These are phyloP conservation scores for Podospora pseudopauciseta DNA, from an alignment of 495 filamentous ascomycete species.

Conservation along the genomic window DNA sequence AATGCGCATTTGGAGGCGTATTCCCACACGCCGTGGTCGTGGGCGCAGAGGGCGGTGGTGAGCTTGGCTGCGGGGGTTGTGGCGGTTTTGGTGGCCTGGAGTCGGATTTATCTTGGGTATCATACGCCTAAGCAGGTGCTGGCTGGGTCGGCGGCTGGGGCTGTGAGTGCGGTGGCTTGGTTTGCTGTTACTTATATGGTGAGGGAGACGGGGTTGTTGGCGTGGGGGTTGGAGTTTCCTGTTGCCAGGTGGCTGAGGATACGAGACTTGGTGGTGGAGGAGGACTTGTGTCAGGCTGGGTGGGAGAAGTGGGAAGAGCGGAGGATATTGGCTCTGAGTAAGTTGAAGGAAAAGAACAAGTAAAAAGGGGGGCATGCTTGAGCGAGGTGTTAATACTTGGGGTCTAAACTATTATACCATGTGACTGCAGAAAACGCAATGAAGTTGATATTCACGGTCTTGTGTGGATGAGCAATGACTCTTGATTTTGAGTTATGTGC, in stretches of 20 bases:
- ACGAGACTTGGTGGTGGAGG: slow-evolving; percentile 81
- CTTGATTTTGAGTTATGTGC: neutral
- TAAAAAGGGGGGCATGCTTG: neutral
- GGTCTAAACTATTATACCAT: too few species aligned
- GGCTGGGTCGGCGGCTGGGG: slow-evolving; percentile 70
- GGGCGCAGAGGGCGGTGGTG: slow-evolving; percentile 55
- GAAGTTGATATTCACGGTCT: too few species aligned
- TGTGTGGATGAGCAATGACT: too few species aligned
- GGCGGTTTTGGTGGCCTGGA: slow-evolving; percentile 70
- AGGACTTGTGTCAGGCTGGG: slow-evolving; percentile 86
- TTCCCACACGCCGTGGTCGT: slow-evolving; percentile 49
- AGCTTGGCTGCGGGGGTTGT: slow-evolving; percentile 53
- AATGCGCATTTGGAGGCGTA: slow-evolving; percentile 29
- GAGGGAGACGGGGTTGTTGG: slow-evolving; percentile 57
- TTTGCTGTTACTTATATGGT: slow-evolving; percentile 64
- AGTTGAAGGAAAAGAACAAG: slow-evolving; percentile 7
- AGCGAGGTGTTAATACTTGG: neutral
- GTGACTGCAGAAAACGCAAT: too few species aligned
- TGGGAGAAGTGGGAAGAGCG: slow-evolving; percentile 82
- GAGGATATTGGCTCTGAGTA: slow-evolving; percentile 14
- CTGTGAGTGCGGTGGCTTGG: slow-evolving; percentile 70
- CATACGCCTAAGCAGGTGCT: slow-evolving; percentile 86
- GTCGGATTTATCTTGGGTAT: slow-evolving; percentile 87
- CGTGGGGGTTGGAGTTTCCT: slow-evolving; percentile 68
- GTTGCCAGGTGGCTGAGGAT: slow-evolving; percentile 63